These are phyloP conservation scores for Pisolithus orientalis DNA, from an alignment of 768 basidiomycete genomes.

Conservation along the genomic window DNA sequence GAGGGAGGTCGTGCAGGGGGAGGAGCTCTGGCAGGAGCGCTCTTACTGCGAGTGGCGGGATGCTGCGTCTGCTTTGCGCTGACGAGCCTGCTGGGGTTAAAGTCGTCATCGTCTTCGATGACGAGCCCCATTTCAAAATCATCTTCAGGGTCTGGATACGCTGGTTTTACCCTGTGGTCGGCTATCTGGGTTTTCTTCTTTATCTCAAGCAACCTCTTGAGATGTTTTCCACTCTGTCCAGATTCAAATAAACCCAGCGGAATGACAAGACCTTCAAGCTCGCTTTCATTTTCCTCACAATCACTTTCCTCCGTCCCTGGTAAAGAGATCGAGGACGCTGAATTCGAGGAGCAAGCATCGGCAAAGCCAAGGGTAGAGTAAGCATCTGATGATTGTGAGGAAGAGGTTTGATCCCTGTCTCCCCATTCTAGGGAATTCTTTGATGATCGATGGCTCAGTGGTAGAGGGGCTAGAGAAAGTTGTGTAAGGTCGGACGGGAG, in stretches of 20 bases:
- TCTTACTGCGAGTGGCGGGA: conserved; percentile 50
- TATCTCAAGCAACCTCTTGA: conserved; percentile 45
- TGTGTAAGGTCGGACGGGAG: conserved; percentile 76
- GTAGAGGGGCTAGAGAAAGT: conserved; percentile 74
- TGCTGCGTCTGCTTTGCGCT: conserved; percentile 41
- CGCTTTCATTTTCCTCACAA: conserved; percentile 61
- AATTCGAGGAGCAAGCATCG: conserved; percentile 67
- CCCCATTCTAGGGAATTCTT: conserved; percentile 84
- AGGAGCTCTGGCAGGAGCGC: conserved; percentile 45
- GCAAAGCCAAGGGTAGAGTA: conserved; percentile 77
- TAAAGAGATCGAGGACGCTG: conserved; percentile 55
- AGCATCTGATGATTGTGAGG: conserved; percentile 83
- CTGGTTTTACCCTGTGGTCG: conserved; percentile 45
- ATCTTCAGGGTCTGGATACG: conserved; percentile 66
- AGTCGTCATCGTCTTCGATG: conserved; percentile 76
- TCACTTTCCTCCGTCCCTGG: conserved; percentile 71
- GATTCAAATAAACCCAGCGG: conserved; percentile 74
- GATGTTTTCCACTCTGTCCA: conserved; percentile 47
- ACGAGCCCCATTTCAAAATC: conserved; percentile 83
- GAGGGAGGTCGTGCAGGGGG: conserved; percentile 58
- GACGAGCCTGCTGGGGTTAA: conserved; percentile 70
- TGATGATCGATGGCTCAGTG: conserved; percentile 70
- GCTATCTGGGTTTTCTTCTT: conserved; percentile 53
- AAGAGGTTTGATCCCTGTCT: conserved; percentile 75
- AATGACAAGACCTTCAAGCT: conserved; percentile 76